Conservation (phyloP, 1,139 yeast species). For the Sugiyamaella neomexicana region DNA sequence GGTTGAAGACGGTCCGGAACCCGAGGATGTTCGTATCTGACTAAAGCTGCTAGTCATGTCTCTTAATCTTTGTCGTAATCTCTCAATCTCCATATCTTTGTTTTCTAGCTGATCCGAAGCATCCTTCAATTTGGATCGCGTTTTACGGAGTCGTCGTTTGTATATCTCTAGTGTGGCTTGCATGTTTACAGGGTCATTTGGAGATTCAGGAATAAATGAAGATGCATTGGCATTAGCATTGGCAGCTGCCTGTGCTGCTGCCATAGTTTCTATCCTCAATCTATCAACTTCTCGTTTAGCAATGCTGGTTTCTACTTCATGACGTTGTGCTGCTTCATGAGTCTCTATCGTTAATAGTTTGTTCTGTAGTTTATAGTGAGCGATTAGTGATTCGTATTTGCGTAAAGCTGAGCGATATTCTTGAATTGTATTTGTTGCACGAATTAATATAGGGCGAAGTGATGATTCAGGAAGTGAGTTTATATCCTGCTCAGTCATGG, state of each 20-base stretch:
- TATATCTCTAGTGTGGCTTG: conserved; percentile 33
- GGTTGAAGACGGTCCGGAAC: background rate
- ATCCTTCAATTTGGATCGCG: conserved; percentile 47
- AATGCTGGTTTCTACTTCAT: conserved; percentile 49
- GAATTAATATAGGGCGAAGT: conserved; percentile 7
- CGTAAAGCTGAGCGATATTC: conserved; percentile 17
- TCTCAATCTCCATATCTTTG: conserved; percentile 45
- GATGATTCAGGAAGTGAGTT: conserved; percentile 16
- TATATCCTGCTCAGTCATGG: conserved; percentile 19
- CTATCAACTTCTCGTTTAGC: conserved; percentile 52
- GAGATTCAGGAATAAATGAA: conserved; percentile 15
- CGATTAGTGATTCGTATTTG: conserved; percentile 24
- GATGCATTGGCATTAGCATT: conserved; percentile 8
- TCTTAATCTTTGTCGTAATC: conserved; percentile 32
- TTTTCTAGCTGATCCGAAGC: conserved; percentile 45
- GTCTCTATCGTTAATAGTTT: conserved; percentile 43
- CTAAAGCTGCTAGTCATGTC: conserved; percentile 17
- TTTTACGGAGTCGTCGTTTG: conserved; percentile 42
- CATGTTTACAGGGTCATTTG: conserved; percentile 5
- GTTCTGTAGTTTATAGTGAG: conserved; percentile 43
- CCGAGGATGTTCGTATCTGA: conserved; percentile 1
- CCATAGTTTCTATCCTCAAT: conserved; percentile 41
- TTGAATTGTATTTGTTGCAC: conserved; percentile 22
- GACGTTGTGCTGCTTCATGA: conserved; percentile 45
- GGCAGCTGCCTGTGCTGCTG: conserved; percentile 21